A percentile compares a stretch with the other conserved stretches of the same genome.
Conservation (phyloP, 305 asterid species). For the Fraxinus platypoda region DNA sequence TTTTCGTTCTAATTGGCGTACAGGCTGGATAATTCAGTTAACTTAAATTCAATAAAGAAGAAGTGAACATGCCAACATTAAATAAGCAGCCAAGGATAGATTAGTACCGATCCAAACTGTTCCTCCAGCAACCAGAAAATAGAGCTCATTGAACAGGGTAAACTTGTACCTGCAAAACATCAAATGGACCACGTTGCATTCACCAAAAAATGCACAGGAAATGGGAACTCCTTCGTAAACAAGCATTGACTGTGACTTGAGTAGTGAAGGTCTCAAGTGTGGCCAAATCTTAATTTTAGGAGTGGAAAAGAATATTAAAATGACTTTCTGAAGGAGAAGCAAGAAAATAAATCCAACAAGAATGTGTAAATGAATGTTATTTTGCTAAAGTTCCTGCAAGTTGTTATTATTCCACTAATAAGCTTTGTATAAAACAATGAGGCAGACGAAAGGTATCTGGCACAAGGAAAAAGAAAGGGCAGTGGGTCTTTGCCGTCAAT, state of each 20-base stretch:
- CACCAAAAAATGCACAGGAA: background rate
- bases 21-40: background rate
- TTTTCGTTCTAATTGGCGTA: background rate
- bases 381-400: background rate
- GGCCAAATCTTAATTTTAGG: background rate
- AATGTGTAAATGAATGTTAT: background rate
- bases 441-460: background rate
- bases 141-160: slow-evolving; percentile 95
- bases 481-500: background rate
- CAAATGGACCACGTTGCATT: background rate
- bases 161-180: slow-evolving; percentile 83
- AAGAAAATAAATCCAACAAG: background rate
- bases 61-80: slow-evolving; percentile 17
- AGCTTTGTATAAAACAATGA: background rate
- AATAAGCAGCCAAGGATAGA: slow-evolving; percentile 22
- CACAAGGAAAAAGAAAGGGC: background rate
- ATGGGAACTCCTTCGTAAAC: background rate
- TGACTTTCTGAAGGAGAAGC: background rate
- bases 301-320: background rate
- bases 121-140: slow-evolving; percentile 97
- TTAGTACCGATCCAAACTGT: slow-evolving; percentile 95
- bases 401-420: background rate
- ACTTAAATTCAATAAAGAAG: background rate
- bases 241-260: background rate
- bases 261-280: background rate